phyloP scores from a whole-genome alignment of 2,329 filamentous ascomycete species.

The Pseudophaeomoniella oleicola region DNA sequence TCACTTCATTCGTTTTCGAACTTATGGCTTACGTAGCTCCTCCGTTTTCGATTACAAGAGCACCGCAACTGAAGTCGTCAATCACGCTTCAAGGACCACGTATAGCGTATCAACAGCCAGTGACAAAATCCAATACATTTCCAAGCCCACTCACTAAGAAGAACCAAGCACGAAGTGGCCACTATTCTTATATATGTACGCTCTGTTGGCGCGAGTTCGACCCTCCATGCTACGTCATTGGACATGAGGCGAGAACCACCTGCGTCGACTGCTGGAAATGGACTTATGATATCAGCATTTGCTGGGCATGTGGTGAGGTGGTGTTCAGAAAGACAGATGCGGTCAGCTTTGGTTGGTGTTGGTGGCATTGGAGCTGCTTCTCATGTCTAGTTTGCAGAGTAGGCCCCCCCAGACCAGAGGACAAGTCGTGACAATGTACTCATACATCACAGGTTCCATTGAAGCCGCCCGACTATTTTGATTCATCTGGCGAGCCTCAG shows the following conservation, averaged over 20 bases:
- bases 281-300: slow-evolving; percentile 11
- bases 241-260: slow-evolving; percentile 8
- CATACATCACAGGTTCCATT: slow-evolving; percentile 7
- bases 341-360: slow-evolving; percentile 16
- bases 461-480: slow-evolving; percentile 8
- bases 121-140: neutral
- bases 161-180: neutral
- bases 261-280: slow-evolving; percentile 12
- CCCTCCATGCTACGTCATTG: slow-evolving; percentile 7
- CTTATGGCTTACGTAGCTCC: neutral
- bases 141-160: neutral
- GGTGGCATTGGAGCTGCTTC: slow-evolving; percentile 17
- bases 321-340: slow-evolving; percentile 12
- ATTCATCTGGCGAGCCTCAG: slow-evolving; percentile 6
- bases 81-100: neutral
- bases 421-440: neutral
- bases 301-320: slow-evolving; percentile 14
- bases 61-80: neutral
- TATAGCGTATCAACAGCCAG: neutral
- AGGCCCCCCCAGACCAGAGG: slow-evolving; percentile 1
- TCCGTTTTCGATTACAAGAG: neutral
- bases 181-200: slow-evolving; percentile 8
- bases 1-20: neutral
- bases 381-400: slow-evolving; percentile 15
- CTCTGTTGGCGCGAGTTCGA: slow-evolving; percentile 8